phyloP scores from a whole-genome alignment of 2,329 filamentous ascomycete species.

The Colletotrichum siamense region DNA sequence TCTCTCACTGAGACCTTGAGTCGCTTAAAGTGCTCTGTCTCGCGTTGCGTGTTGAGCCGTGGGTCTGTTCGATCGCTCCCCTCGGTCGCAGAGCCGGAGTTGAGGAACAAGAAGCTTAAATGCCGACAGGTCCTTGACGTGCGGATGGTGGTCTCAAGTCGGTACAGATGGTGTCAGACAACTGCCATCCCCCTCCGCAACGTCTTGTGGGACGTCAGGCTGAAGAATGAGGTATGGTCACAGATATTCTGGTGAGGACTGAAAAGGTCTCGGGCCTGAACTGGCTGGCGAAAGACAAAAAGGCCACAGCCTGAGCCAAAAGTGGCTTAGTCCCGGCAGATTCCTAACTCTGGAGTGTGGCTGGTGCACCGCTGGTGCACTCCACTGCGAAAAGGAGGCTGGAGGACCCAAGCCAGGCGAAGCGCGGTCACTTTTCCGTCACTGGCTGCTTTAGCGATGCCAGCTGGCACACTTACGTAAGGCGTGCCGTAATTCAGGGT shows the following conservation, averaged over 20 bases:
- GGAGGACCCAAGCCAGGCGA: neutral
- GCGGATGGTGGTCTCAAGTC: conserved; percentile 15
- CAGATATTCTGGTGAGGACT: conserved; percentile 22
- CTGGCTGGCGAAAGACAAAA: conserved; percentile 19
- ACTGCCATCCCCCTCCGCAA: conserved; percentile 22
- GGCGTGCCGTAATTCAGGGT: neutral
- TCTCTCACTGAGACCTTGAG: neutral
- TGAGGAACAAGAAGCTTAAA: conserved; percentile 13
- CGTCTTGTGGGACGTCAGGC: conserved; percentile 22
- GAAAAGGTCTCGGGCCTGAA: conserved; percentile 14
- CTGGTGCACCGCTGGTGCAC: neutral
- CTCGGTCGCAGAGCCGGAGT: conserved; percentile 1
- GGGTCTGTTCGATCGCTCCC: neutral
- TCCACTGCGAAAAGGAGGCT: neutral
- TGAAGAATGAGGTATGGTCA: conserved; percentile 21
- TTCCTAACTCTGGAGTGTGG: neutral
- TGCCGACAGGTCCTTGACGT: conserved; percentile 4
- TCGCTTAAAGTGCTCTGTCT: neutral
- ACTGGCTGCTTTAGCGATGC: neutral
- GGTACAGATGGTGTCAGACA: conserved; percentile 19
- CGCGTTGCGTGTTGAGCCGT: neutral
- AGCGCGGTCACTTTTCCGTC: neutral
- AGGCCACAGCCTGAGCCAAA: conserved; percentile 11
- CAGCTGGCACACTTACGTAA: neutral
- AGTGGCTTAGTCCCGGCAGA: conserved; percentile 23